These are phyloP conservation scores for Bipolaris victoriae DNA, from an alignment of 2,329 filamentous ascomycete genomes.

Conservation along the genomic window DNA sequence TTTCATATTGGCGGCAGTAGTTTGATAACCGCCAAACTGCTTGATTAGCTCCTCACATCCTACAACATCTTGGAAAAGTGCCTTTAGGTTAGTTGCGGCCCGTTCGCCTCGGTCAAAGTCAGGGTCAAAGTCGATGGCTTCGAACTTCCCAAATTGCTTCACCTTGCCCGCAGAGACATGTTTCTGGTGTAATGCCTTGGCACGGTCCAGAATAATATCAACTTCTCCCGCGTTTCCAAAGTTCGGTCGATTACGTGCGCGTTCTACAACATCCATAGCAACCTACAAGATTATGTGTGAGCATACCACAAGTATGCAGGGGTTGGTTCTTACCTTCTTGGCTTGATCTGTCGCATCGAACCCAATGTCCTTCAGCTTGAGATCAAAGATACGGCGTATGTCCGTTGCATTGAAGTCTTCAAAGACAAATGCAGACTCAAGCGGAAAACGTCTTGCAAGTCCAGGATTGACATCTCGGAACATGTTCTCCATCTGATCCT, in stretches of 20 bases:
- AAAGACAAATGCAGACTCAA: slow-evolving; percentile 69
- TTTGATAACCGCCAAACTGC: slow-evolving; percentile 62
- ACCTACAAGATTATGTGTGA: slow-evolving; percentile 14
- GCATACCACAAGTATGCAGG: not conserved
- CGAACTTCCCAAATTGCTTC: slow-evolving; percentile 42
- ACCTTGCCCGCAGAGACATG: slow-evolving; percentile 44
- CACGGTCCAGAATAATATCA: slow-evolving; percentile 67
- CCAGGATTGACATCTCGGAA: slow-evolving; percentile 77
- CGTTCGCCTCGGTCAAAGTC: slow-evolving; percentile 61
- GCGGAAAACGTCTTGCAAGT: slow-evolving; percentile 68
- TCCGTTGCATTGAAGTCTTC: slow-evolving; percentile 69
- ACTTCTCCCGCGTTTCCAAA: slow-evolving; percentile 79
- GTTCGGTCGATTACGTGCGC: slow-evolving; percentile 66
- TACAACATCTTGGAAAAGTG: slow-evolving; percentile 65
- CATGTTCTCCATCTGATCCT: slow-evolving; percentile 72
- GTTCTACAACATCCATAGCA: slow-evolving; percentile 65
- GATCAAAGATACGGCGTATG: slow-evolving; percentile 63
- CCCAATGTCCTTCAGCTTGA: slow-evolving; percentile 66
- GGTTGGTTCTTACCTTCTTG: slow-evolving; percentile 35
- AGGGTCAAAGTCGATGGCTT: slow-evolving; percentile 63
- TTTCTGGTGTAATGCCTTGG: slow-evolving; percentile 61
- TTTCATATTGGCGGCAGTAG: slow-evolving; percentile 59
- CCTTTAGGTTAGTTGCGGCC: slow-evolving; percentile 52
- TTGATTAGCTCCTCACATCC: slow-evolving; percentile 63
- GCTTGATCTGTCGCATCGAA: slow-evolving; percentile 61